Evolutionary conservation across 1,139 yeast species (phyloP).

Genomic region (Scheffersomyces segobiensis): DNA sequence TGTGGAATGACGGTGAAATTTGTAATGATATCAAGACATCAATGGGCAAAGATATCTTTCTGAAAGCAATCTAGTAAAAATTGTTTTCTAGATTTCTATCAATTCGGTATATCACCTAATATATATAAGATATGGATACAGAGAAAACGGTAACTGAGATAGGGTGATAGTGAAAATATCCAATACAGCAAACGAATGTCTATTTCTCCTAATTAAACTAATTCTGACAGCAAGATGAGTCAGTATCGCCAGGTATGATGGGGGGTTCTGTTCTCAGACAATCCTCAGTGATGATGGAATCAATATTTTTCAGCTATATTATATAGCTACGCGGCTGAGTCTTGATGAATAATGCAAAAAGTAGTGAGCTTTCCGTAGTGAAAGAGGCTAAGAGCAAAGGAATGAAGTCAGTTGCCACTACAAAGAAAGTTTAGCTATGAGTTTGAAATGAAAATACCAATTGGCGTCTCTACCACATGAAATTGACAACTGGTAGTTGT

Average conservation of each 20-base stretch:
- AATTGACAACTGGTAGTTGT: background rate
- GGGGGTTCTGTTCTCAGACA: background rate
- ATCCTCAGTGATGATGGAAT: background rate
- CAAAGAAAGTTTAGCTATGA: background rate
- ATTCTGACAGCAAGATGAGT: background rate
- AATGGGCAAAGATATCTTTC: too few relatives aligned
- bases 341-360: background rate
- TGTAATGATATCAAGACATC: background rate
- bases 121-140: background rate
- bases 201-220: background rate
- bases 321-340: background rate
- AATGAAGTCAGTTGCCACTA: conserved; percentile 5
- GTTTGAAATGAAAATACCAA: background rate
- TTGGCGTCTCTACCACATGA: background rate
- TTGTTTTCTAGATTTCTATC: background rate
- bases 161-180: background rate
- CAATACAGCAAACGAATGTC: background rate
- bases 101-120: background rate
- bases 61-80: too few relatives aligned
- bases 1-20: background rate
- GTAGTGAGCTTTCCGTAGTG: background rate
- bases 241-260: background rate
- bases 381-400: conserved; percentile 2
- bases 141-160: background rate
- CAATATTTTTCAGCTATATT: background rate